Percentiles rank a stretch among this genome's conserved stretches.
phyloP scores from a whole-genome alignment of 1,139 yeast genomes.

The Zygosaccharomyces sapae region DNA sequence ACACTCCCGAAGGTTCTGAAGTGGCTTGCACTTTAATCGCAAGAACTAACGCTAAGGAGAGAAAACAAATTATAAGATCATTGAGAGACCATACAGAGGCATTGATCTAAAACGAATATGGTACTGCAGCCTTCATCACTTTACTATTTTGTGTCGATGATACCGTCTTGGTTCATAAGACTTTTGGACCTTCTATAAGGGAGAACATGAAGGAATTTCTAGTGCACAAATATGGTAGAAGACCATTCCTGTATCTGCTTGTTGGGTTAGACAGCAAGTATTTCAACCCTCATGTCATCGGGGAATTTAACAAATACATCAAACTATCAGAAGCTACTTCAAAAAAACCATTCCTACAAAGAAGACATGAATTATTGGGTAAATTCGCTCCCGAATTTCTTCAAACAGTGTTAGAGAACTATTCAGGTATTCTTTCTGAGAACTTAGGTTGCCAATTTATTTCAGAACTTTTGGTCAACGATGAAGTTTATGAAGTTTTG shows the following conservation, averaged over 20 bases:
- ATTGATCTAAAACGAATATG: conserved; percentile 78
- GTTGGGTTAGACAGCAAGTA: conserved; percentile 79
- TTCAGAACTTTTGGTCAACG: conserved; percentile 65
- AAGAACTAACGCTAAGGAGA: conserved; percentile 85
- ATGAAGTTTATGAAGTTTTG: conserved; percentile 47
- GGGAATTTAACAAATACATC: conserved; percentile 57
- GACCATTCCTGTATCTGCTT: conserved; percentile 80
- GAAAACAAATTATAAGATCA: conserved; percentile 69
- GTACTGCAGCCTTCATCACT: conserved; percentile 75
- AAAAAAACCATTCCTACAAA: conserved; percentile 75
- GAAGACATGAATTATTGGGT: conserved; percentile 65
- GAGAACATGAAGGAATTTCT: conserved; percentile 57
- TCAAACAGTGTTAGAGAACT: conserved; percentile 48
- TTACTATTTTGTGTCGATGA: conserved; percentile 88
- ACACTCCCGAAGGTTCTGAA: conserved; percentile 89
- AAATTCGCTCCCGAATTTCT: conserved; percentile 66
- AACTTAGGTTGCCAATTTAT: conserved; percentile 82
- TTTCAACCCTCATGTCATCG: conserved; percentile 67
- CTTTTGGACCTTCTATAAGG: conserved; percentile 60
- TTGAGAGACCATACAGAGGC: conserved; percentile 71
- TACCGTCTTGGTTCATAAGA: conserved; percentile 74
- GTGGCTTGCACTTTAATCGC: conserved; percentile 82
- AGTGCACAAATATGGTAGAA: conserved; percentile 73
- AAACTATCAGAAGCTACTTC: conserved; percentile 69
- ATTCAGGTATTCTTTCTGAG: conserved; percentile 53